These are phyloP conservation scores for Martensiomyces pterosporus DNA, from an alignment of 192 early-diverging fungal species.

Conservation along the genomic window DNA sequence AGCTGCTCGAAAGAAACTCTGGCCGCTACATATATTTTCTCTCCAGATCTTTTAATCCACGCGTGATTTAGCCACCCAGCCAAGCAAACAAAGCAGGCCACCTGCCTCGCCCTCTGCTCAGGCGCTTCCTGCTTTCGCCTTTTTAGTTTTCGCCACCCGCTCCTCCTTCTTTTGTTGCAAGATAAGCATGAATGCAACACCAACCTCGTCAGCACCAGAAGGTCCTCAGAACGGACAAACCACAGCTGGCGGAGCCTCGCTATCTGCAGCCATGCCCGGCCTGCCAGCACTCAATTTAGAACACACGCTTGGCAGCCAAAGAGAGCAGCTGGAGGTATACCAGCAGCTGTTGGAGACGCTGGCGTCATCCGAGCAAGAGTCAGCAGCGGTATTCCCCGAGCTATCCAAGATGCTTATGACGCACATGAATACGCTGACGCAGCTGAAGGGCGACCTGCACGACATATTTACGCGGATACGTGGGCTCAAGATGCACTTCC, in stretches of 20 bases:
- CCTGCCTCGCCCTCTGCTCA: too few relatives aligned
- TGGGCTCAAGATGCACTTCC: conserved; percentile 31
- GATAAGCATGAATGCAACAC: too few relatives aligned
- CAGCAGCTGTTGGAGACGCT: conserved; percentile 22
- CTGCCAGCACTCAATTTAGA: conserved; percentile 23
- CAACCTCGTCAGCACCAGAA: too few relatives aligned
- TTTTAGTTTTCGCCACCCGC: too few relatives aligned
- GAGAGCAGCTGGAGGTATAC: conserved; percentile 33
- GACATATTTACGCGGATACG: conserved; percentile 35
- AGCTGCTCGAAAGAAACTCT: too few relatives aligned
- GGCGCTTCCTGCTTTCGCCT: conserved; percentile 3
- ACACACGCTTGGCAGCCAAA: conserved; percentile 18
- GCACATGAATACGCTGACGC: conserved; percentile 19
- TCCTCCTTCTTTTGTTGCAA: conserved; percentile 1
- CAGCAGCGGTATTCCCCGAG: conserved; percentile 27
- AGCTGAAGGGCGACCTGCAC: conserved; percentile 40
- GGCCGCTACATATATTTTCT: too few relatives aligned
- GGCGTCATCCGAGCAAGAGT: conserved; percentile 28
- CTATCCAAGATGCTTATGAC: conserved; percentile 23
- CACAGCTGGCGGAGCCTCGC: conserved; percentile 3
- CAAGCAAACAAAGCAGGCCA: too few relatives aligned
- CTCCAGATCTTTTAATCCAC: too few relatives aligned
- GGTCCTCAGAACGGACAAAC: too few relatives aligned
- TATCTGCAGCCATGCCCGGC: conserved; percentile 20
- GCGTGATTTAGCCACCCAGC: too few relatives aligned